Evolutionary conservation across 139 green algal species (phyloP).

Genomic region (Chlamydomonas sphaeroides): DNA sequence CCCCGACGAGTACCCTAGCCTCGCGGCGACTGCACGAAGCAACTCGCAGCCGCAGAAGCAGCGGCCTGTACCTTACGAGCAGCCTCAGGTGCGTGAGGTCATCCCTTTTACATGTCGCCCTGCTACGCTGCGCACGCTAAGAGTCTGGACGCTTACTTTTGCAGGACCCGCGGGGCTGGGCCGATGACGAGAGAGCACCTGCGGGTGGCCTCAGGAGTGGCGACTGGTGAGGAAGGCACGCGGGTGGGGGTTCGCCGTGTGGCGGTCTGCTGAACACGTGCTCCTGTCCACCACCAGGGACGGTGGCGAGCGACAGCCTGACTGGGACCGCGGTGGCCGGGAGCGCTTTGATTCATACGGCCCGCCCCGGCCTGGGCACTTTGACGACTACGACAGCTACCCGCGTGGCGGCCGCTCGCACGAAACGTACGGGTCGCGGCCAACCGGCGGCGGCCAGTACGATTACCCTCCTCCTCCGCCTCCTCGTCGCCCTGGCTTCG

Average conservation of each 20-base stretch:
- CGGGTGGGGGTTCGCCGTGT: background rate
- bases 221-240: constrained; percentile 37
- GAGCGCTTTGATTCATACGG: constrained; percentile 25
- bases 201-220: background rate
- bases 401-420: constrained; percentile 18
- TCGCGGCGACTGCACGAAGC: constrained; percentile 62
- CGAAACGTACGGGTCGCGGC: constrained; percentile 6
- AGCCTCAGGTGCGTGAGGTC: constrained; percentile 43
- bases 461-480: constrained; percentile 42
- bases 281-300: no score
- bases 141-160: no score
- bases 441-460: background rate
- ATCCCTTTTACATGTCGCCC: no score
- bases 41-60: constrained; percentile 26
- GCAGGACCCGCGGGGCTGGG: constrained; percentile 53
- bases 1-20: constrained; percentile 77
- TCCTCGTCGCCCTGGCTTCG: constrained; percentile 21
- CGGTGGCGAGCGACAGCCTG: constrained; percentile 13
- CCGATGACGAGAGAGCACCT: constrained; percentile 54
- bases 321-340: constrained; percentile 23
- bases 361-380: constrained; percentile 4
- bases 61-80: constrained; percentile 24
- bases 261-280: no score
- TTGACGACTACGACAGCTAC: constrained; percentile 35
- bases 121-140: no score